phyloP scores from a whole-genome alignment of 345 rosid species.

The Ceriops decandra region DNA sequence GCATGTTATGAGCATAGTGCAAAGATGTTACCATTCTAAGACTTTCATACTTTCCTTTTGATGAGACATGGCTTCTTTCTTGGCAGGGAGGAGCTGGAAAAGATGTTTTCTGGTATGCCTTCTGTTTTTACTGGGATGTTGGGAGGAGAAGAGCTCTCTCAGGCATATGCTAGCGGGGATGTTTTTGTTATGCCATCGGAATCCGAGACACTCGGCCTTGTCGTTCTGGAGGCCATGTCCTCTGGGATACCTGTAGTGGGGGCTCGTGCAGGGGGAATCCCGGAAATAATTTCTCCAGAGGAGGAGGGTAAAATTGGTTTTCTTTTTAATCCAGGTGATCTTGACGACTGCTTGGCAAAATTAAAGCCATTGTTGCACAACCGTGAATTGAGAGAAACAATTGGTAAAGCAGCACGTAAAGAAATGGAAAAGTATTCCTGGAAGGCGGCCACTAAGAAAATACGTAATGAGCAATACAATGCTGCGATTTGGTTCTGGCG shows the following conservation, averaged over 20 bases:
- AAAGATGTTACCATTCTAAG: too few species aligned
- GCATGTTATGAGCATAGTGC: too few species aligned
- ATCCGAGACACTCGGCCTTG: constrained; percentile 94
- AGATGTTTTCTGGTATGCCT: constrained; percentile 77
- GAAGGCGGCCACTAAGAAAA: constrained; percentile 85
- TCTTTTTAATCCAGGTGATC: constrained; percentile 70
- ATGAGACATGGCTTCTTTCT: constrained; percentile 12
- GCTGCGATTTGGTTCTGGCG: constrained; percentile 99
- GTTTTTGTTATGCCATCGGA: constrained; percentile 96
- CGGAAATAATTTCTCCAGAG: constrained; percentile 87
- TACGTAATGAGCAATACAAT: constrained; percentile 84
- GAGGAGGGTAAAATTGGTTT: constrained; percentile 86
- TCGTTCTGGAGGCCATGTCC: constrained; percentile 95
- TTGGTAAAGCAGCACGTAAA: constrained; percentile 80
- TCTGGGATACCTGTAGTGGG: constrained; percentile 92
- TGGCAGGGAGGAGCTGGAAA: constrained; percentile 80
- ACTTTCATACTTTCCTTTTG: background rate
- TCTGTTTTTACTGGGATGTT: constrained; percentile 91
- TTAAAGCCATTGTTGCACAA: constrained; percentile 47
- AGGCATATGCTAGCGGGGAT: constrained; percentile 97
- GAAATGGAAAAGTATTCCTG: constrained; percentile 92
- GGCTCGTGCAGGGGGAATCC: constrained; percentile 91
- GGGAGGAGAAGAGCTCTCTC: constrained; percentile 87
- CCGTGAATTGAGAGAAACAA: constrained; percentile 55
- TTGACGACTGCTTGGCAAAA: constrained; percentile 80